These are phyloP conservation scores for Trypanosoma rangeli DNA, from an alignment of 208 protist genomes.

Conservation along the genomic window DNA sequence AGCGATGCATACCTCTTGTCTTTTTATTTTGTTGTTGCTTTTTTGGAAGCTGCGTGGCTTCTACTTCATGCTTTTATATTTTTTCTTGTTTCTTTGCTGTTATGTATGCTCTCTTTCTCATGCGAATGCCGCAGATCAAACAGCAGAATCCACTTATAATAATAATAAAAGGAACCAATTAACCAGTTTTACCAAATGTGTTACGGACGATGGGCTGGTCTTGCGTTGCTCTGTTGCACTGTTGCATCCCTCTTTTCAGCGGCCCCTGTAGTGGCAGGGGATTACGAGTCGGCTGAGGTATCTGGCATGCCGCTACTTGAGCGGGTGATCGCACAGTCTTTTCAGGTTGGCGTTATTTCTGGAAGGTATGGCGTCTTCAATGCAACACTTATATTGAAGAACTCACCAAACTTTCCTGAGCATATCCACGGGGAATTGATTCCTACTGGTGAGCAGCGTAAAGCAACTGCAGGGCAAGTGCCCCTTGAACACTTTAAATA, in stretches of 20 bases:
- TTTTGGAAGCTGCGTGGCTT: not conserved
- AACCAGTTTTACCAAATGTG: slow-evolving; percentile 7
- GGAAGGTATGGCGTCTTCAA: slow-evolving; percentile 68
- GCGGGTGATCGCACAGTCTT: slow-evolving; percentile 57
- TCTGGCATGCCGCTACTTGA: slow-evolving; percentile 39
- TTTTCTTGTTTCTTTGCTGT: slow-evolving; percentile 9
- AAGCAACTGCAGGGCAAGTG: slow-evolving; percentile 5
- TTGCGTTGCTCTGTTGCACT: not conserved
- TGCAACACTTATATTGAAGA: slow-evolving; percentile 50
- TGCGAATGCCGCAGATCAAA: not conserved
- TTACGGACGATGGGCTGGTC: not conserved
- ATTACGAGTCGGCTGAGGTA: not conserved
- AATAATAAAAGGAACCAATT: too few species aligned
- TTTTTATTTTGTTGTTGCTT: too few species aligned
- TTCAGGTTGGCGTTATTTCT: slow-evolving; percentile 73
- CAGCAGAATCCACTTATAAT: too few species aligned
- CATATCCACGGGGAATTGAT: slow-evolving; percentile 68
- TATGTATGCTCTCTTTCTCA: slow-evolving; percentile 22
- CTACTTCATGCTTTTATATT: not conserved
- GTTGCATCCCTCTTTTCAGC: not conserved
- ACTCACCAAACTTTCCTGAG: slow-evolving; percentile 64
- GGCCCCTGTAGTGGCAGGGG: not conserved
- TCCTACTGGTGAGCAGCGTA: slow-evolving; percentile 39
- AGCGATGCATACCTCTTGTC: too few species aligned
- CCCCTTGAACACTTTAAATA: slow-evolving; percentile 49